Percentiles rank a stretch among this genome's conserved stretches.
Conservation (phyloP, 78 protist species). For the Reticulomyxa filosa region DNA sequence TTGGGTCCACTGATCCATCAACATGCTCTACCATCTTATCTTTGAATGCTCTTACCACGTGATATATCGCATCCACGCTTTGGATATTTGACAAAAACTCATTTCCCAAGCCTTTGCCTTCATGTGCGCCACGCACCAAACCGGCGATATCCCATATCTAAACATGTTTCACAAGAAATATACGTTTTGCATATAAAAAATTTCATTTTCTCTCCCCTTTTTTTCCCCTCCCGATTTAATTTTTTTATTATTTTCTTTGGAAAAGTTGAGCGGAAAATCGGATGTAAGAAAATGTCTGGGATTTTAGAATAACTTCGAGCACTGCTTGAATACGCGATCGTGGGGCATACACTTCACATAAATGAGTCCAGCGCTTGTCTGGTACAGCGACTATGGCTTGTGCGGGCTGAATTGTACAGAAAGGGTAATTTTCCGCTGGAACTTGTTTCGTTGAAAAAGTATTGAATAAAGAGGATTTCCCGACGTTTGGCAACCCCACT, state of each 20-base stretch:
- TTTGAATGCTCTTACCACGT: conserved; percentile 17
- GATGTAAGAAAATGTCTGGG: too few species aligned
- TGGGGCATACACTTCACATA: conserved; percentile 8
- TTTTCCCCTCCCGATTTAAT: too few species aligned
- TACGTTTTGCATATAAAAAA: too few species aligned
- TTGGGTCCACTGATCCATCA: conserved; percentile 13
- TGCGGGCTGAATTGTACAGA: conserved; percentile 19
- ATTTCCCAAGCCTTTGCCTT: conserved; percentile 18
- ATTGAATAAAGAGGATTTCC: conserved; percentile 20
- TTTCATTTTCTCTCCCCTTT: too few species aligned
- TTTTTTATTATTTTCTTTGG: too few species aligned
- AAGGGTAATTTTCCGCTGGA: conserved; percentile 19
- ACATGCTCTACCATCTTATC: background rate
- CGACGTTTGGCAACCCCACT: conserved; percentile 31
- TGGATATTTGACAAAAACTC: conserved; percentile 12
- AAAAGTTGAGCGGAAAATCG: too few species aligned
- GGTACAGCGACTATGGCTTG: background rate
- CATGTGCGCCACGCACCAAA: conserved; percentile 16
- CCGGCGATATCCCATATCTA: conserved; percentile 29
- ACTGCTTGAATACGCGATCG: conserved; percentile 8
- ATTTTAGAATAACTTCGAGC: too few species aligned
- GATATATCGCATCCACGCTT: conserved; percentile 16
- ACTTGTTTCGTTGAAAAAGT: background rate
- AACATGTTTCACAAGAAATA: too few species aligned
- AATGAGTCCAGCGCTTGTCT: too few species aligned